Conservation (phyloP, 2,329 filamentous ascomycete species). For the Endoconidiophora laricicola region DNA sequence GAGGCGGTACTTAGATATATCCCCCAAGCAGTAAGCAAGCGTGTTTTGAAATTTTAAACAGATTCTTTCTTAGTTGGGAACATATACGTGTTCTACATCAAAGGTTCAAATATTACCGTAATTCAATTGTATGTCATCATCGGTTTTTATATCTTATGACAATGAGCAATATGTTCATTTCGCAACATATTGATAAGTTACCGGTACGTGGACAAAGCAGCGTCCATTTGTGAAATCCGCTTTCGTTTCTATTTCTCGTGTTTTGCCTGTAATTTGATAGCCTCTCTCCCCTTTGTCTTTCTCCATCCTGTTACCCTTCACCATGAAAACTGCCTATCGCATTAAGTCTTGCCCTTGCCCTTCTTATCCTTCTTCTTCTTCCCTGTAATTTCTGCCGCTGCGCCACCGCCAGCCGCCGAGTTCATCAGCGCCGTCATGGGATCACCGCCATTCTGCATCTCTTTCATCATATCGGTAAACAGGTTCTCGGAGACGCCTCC, state of each 20-base stretch:
- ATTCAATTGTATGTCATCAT: no score
- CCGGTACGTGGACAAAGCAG: no score
- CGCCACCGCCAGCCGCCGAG: constrained; percentile 16
- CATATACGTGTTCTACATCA: constrained; percentile 1
- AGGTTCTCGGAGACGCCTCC: constrained; percentile 90
- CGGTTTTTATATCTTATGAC: no score
- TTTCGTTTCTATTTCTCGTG: no score
- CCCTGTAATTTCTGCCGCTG: constrained; percentile 17
- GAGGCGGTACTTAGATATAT: no score
- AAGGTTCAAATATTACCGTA: no score
- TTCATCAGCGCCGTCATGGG: constrained; percentile 29
- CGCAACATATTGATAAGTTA: no score
- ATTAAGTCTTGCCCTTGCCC: constrained; percentile 27
- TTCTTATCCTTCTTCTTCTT: constrained; percentile 34
- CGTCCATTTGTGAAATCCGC: no score
- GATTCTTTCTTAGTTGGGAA: not conserved
- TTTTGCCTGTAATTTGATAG: not conserved
- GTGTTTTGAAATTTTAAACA: not conserved
- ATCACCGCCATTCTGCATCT: constrained; percentile 49
- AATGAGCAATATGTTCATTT: no score
- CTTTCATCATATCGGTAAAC: constrained; percentile 91
- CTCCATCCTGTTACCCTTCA: not conserved
- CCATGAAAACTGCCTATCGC: not conserved
- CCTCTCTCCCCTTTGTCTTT: not conserved
- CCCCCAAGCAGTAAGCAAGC: not conserved